A percentile compares a stretch with the other conserved stretches of the same genome.
These are phyloP conservation scores for Russula sp. DNA, from an alignment of 768 basidiomycete genomes.

Conservation along the genomic window DNA sequence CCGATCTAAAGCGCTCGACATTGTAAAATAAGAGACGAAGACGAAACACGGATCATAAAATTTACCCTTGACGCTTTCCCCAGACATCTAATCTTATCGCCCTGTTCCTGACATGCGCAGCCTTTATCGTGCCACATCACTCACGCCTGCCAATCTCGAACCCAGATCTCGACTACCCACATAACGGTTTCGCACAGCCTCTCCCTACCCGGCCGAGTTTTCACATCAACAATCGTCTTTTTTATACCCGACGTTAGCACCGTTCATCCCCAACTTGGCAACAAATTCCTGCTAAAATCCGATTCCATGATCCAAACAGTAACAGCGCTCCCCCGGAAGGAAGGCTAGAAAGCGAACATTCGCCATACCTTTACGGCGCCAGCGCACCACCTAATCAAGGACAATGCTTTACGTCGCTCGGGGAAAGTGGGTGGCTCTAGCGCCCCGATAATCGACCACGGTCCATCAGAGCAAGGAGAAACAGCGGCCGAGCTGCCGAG, in stretches of 20 bases:
- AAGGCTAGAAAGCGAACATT: neutral
- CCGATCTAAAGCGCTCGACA: conserved; percentile 1
- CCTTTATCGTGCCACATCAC: neutral
- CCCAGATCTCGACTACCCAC: neutral
- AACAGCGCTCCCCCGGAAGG: too few relatives aligned
- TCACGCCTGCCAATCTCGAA: neutral
- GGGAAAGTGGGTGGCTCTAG: neutral
- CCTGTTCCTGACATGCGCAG: too few relatives aligned
- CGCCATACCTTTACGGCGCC: neutral
- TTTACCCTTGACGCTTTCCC: neutral
- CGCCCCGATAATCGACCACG: conserved; percentile 1
- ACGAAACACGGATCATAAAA: neutral
- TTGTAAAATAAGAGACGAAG: neutral
- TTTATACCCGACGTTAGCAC: neutral
- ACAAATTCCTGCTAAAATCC: neutral
- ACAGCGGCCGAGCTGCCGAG: neutral
- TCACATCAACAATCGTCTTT: conserved; percentile 9
- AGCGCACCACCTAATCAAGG: conserved; percentile 9
- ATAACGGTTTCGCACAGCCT: conserved; percentile 7
- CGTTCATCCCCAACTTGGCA: neutral
- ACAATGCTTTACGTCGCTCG: conserved; percentile 1
- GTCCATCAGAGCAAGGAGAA: neutral
- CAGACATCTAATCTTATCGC: conserved; percentile 17
- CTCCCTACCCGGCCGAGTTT: conserved; percentile 1
- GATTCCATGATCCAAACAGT: neutral